Base-by-base conservation (phyloP, 2,329 filamentous ascomycete species). In the Stemphylium vesicarium region DNA sequence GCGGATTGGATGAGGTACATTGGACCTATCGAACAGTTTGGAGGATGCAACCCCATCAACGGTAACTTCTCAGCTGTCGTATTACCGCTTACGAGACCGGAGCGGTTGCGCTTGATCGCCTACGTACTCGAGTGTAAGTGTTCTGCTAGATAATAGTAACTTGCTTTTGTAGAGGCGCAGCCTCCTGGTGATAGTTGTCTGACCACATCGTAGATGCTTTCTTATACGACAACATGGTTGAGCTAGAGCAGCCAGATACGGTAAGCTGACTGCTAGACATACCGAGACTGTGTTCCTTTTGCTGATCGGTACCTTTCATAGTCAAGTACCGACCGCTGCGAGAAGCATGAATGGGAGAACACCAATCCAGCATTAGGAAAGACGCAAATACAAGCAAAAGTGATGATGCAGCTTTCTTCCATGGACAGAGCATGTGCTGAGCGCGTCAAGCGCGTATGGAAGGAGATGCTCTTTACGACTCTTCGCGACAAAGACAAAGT, bases 1-100 rank as follows among this genome's bases (percentile, higher is more conserved):
- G 4, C 13, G 2, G 50, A 52, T 10, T 52, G 42, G 41, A 36
- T 41, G 18, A 52, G 31, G 26, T 52, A 52, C 8, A 24, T 46
- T 9, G 41, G 41, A 3, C 49, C 41, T 10, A 39, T 31, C 7
- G 36, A 41, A 6, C 7, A 40, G 8, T 52, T 45, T 16, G 49
- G 49, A 4, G n/a, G 26, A n/a, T 29, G 35, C 11, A 52, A 41
- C 7, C 41, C 49, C 7, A 35, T 52, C 36, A 52, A 52, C 9
- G 49, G 49, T 0, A 45, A 52, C 11, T 15, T 36, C 12, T 11
- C 26, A 2, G 49, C 41, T 36, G 3, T 46, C 2, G 35, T 12
- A 3, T 5, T 45, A 12, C 49, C 49, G 12, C 18, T 41, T n/a
- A 11, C 13, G 0, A 45, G 29, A n/a, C 49, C 41, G 4, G 41